Evolutionary conservation across 179 eudicot species (phyloP).

Genomic region (Silene coronaria): DNA sequence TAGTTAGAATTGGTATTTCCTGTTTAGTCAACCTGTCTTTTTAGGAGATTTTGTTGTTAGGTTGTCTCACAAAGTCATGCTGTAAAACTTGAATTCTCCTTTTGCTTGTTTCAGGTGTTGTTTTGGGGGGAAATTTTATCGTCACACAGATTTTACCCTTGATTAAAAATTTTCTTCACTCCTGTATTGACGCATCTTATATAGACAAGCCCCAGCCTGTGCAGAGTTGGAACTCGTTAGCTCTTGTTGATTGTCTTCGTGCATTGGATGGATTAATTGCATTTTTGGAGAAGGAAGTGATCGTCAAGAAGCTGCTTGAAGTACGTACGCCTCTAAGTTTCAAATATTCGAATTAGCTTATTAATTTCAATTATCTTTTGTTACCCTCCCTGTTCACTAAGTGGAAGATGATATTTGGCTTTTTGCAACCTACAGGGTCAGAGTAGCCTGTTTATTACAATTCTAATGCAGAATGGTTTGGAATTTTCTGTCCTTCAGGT

Average conservation of each 20-base stretch:
- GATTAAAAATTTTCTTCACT: conserved; percentile 52
- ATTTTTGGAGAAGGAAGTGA: conserved; percentile 50
- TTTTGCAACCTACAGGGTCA: conserved; percentile 47
- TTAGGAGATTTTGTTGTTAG: conserved; percentile 6
- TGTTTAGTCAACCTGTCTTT: conserved; percentile 13
- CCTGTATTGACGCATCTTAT: conserved; percentile 56
- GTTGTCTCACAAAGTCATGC: conserved; percentile 4
- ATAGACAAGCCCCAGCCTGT: conserved; percentile 68
- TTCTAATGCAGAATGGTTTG: conserved; percentile 58
- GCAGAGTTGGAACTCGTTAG: conserved; percentile 83
- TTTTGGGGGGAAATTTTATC: conserved; percentile 67
- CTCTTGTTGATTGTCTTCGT: conserved; percentile 67
- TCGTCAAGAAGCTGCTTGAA: conserved; percentile 78
- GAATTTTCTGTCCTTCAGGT: conserved; percentile 79
- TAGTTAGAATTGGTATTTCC: conserved; percentile 81
- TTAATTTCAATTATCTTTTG: not conserved
- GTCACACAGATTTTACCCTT: conserved; percentile 67
- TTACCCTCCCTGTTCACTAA: conserved; percentile 8
- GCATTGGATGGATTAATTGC: conserved; percentile 62
- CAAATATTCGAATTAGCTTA: not conserved
- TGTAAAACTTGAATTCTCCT: conserved; percentile 14
- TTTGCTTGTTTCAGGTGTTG: conserved; percentile 52
- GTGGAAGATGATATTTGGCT: conserved; percentile 12
- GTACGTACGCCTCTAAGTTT: conserved; percentile 50
- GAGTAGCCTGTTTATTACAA: conserved; percentile 52